Conservation (phyloP, 176 grass and related monocot species). For the Cocos nucifera region DNA sequence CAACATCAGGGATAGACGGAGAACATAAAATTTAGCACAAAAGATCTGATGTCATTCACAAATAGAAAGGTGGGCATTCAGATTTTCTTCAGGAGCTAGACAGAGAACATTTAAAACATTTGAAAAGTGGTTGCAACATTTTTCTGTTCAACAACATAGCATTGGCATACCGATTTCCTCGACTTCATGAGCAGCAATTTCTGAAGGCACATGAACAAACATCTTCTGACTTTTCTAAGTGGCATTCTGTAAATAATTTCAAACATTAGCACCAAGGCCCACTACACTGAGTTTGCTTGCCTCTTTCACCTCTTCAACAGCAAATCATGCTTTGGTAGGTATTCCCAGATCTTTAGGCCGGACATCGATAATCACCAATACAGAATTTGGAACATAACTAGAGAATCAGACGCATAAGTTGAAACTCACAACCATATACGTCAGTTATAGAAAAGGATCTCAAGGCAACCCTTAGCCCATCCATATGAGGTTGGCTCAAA, state of each 20-base stretch:
- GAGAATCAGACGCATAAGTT: neutral
- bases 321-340: constrained; percentile 88
- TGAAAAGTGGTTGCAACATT: too few species aligned
- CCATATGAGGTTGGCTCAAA: too few species aligned
- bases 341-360: constrained; percentile 92
- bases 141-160: neutral
- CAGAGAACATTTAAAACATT: too few species aligned
- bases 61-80: too few species aligned
- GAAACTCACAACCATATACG: neutral
- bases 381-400: constrained; percentile 86
- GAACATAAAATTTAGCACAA: too few species aligned
- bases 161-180: constrained; percentile 72
- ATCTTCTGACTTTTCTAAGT: constrained; percentile 98
- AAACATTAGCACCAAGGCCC: too few species aligned
- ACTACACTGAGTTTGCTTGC: constrained; percentile 9
- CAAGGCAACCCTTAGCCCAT: too few species aligned
- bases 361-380: constrained; percentile 97
- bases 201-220: constrained; percentile 94
- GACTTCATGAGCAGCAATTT: constrained; percentile 98
- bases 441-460: too few species aligned
- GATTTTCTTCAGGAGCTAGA: too few species aligned
- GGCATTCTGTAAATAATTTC: constrained; percentile 51
- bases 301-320: constrained; percentile 95
- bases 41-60: too few species aligned
- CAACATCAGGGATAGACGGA: too few species aligned